Conservation (phyloP, 441 rosid species). For the Brassica hybrid region DNA sequence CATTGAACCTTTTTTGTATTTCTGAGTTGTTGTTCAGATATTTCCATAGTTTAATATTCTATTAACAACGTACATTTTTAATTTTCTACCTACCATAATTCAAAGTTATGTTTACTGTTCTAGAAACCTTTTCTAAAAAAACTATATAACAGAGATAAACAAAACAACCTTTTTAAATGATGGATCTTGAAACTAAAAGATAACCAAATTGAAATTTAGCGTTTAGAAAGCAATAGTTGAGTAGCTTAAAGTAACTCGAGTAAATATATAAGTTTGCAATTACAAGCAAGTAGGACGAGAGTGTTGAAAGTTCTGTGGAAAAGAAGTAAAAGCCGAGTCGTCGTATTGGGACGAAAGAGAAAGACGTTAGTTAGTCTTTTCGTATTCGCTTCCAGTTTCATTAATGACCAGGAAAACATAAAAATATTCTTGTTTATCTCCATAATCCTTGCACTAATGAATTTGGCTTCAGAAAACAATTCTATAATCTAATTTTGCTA, state of each 20-base stretch:
- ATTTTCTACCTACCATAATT: too few relatives aligned
- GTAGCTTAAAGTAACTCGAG: neutral
- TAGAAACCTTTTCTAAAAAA: too few relatives aligned
- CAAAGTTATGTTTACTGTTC: too few relatives aligned
- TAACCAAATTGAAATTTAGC: too few relatives aligned
- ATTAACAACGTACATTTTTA: too few relatives aligned
- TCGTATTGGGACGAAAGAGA: slow-evolving; percentile 2
- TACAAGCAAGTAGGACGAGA: neutral
- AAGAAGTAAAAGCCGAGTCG: neutral
- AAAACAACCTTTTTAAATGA: too few relatives aligned
- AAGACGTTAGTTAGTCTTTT: neutral
- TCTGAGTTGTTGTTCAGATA: too few relatives aligned
- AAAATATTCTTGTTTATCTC: slow-evolving; percentile 13
- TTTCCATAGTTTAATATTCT: too few relatives aligned
- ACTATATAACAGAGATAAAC: too few relatives aligned
- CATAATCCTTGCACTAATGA: slow-evolving; percentile 25
- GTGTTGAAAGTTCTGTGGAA: neutral
- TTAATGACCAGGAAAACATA: neutral
- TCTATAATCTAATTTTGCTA: neutral
- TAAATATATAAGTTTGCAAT: too few relatives aligned
- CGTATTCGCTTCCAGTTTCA: slow-evolving; percentile 18
- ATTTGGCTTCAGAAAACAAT: neutral
- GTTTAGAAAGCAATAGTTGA: neutral
- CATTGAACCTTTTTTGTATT: too few relatives aligned
- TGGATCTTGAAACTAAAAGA: too few relatives aligned